Conservation (phyloP, 2,329 filamentous ascomycete species). For the Botryotinia calthae region DNA sequence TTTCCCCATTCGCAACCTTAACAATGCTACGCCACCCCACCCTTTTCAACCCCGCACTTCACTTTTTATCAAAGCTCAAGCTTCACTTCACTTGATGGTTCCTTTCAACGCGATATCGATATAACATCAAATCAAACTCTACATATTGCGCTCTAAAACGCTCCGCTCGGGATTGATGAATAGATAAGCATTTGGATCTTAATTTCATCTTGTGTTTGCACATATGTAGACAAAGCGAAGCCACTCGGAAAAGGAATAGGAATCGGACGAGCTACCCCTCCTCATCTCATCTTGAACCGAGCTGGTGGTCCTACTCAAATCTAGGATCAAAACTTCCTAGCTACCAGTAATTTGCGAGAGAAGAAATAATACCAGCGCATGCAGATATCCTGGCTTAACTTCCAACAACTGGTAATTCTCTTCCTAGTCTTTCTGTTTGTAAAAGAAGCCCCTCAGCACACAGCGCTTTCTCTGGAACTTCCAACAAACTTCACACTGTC, state of each 20-base stretch:
- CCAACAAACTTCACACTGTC: not conserved
- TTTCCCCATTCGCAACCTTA: not conserved
- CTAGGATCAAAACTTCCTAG: not conserved
- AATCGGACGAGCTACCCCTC: not conserved
- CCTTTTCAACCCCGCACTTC: not conserved
- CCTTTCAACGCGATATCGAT: not conserved
- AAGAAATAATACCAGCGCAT: not conserved
- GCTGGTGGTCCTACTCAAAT: not conserved
- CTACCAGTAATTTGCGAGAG: not conserved
- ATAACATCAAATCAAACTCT: not conserved
- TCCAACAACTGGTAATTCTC: not conserved
- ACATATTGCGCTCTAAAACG: not conserved
- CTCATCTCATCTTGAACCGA: not conserved
- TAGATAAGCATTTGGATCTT: no score
- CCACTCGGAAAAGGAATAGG: no score
- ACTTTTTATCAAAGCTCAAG: slow-evolving; percentile 12
- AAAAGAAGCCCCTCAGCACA: not conserved
- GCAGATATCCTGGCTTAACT: not conserved
- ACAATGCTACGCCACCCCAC: not conserved
- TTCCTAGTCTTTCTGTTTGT: not conserved
- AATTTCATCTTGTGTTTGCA: not conserved
- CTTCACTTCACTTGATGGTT: not conserved
- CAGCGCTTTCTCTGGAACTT: not conserved
- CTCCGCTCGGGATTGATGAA: not conserved
- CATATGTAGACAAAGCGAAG: not conserved